Evolutionary conservation across 345 rosid species (phyloP), one percentile per base, ranked within the genome.

Genomic region (Dovyalis caffra): DNA sequence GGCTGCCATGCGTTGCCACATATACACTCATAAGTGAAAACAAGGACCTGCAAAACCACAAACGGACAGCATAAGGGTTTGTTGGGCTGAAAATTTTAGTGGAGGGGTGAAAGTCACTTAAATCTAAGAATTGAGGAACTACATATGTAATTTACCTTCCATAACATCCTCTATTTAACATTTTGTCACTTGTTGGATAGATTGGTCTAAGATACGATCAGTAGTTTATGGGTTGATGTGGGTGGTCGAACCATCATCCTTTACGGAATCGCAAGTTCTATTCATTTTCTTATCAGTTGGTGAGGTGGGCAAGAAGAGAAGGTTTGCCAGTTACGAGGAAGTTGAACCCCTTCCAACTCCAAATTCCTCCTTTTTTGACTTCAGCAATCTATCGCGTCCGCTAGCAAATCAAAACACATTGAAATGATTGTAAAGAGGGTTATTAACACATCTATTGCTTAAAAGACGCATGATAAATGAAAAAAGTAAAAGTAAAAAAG

Each of bases 311-410:
- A 57, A 28, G 12, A 29, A 45, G 8, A 23, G 35, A 29, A 56
- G 25, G 21, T 1, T 61, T 31, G 40, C 12, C 12, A 32, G 14
- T 70, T 8, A 18, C 8, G 8, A n/a, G 74, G 72, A 35, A 75
- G 78, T 63, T 74, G 68, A 79, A 70, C 83, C 67, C 77, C 79
- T 74, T 38, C 78, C 81, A 77, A 74, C 61, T 56, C 75, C 70
- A 2, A 32, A 11, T 7, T 66, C 29, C 8, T 69, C 21, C 14
- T 20, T 57, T 37, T 68, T 76, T 63, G 56, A 28, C 43, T n/a
- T 64, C 3, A n/a, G 70, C 26, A 34, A 25, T 51, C 33, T 21
- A 7, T 10, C 69, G 1, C 4, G 25, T n/a, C 31, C 3, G n/a
- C 47, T 35, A n/a, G 68, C 23, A 35, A 33, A 65, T 65, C 26